A percentile compares a stretch with the other conserved stretches of the same genome.
These are phyloP conservation scores for Ilex aquifolium DNA, from an alignment of 257 asterid genomes.

Conservation along the genomic window DNA sequence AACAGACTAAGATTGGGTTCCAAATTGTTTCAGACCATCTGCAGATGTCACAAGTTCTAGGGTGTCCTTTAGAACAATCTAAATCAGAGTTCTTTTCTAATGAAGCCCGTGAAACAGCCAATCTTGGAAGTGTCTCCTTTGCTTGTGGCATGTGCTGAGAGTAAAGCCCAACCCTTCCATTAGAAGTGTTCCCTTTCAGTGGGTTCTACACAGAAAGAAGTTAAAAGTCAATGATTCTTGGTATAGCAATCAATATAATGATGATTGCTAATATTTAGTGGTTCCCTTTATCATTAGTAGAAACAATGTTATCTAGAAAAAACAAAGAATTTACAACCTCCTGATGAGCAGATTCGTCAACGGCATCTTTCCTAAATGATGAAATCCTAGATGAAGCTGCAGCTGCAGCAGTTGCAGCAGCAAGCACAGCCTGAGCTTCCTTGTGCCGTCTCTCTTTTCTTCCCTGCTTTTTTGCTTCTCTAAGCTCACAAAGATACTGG, in stretches of 20 bases:
- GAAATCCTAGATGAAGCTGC: constrained; percentile 89
- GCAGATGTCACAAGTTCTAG: constrained; percentile 84
- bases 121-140: constrained; percentile 57
- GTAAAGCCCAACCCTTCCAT: constrained; percentile 35
- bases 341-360: constrained; percentile 55
- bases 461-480: constrained; percentile 91
- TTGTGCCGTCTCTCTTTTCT: constrained; percentile 88
- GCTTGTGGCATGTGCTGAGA: constrained; percentile 56
- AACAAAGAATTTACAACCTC: constrained; percentile 40
- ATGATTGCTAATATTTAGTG: too few relatives aligned
- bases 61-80: constrained; percentile 52
- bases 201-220: constrained; percentile 35
- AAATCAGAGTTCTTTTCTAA: constrained; percentile 43
- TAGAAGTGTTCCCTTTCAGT: constrained; percentile 38
- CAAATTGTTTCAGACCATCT: constrained; percentile 68
- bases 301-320: background rate
- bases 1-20: constrained; percentile 79
- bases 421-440: constrained; percentile 94
- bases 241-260: too few relatives aligned
- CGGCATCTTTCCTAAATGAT: constrained; percentile 72
- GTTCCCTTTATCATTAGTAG: too few relatives aligned
- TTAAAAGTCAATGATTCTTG: too few relatives aligned
- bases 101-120: constrained; percentile 42
- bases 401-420: constrained; percentile 99
- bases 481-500: constrained; percentile 69